These are phyloP conservation scores for Pleurotus salmoneostramineus DNA, from an alignment of 768 basidiomycete species.

Conservation along the genomic window DNA sequence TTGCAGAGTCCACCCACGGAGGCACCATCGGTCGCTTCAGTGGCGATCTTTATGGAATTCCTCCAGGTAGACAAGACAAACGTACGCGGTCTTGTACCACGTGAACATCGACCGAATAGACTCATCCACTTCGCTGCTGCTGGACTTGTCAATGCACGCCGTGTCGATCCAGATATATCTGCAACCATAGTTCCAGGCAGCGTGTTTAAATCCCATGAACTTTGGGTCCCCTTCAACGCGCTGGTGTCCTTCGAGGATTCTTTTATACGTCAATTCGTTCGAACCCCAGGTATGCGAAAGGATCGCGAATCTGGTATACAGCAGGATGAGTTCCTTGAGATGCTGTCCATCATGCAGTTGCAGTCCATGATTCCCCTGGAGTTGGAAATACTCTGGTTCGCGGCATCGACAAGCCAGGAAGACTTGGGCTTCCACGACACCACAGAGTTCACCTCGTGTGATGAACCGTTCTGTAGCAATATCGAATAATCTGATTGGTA, in stretches of 20 bases:
- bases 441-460: too few species aligned
- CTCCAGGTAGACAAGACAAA: neutral
- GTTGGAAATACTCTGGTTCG: too few species aligned
- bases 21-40: neutral
- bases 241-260: neutral
- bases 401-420: too few species aligned
- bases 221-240: neutral
- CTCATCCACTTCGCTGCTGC: neutral
- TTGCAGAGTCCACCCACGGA: neutral
- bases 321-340: too few species aligned
- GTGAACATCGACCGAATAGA: slow-evolving; percentile 1
- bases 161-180: neutral
- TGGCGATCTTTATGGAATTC: neutral
- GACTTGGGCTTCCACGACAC: too few species aligned
- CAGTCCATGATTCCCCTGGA: too few species aligned
- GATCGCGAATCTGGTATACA: neutral
- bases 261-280: neutral
- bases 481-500: too few species aligned
- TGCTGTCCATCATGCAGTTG: too few species aligned
- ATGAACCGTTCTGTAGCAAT: too few species aligned
- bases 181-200: neutral
- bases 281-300: neutral
- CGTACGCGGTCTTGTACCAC: neutral
- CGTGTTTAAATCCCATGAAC: neutral
- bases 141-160: neutral